These are phyloP conservation scores for Vitis vinifera DNA, from an alignment of 164 flowering plant genomes.

Conservation along the genomic window DNA sequence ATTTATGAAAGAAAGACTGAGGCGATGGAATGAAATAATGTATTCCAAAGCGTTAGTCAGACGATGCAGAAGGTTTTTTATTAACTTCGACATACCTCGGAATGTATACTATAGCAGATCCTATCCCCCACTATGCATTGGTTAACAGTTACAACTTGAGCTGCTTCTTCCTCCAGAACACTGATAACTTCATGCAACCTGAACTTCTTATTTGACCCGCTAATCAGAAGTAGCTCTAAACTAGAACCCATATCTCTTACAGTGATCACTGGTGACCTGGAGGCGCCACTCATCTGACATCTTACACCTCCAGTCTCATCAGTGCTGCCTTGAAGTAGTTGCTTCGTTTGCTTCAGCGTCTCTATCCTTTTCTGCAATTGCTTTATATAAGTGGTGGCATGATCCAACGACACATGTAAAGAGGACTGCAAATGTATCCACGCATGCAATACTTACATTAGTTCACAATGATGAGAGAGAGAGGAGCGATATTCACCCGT, in stretches of 20 bases:
- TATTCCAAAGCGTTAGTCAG: too few relatives aligned
- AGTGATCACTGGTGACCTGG: neutral
- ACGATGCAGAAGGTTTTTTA: too few relatives aligned
- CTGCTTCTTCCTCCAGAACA: neutral
- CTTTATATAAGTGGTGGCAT: neutral
- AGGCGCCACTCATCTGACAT: neutral
- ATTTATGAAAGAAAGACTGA: too few relatives aligned
- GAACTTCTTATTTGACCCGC: neutral
- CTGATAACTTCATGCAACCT: neutral
- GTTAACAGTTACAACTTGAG: neutral
- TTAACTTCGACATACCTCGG: too few relatives aligned
- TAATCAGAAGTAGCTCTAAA: neutral
- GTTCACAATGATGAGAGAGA: too few relatives aligned
- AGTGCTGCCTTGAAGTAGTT: neutral
- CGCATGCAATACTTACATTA: neutral
- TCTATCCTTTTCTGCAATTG: neutral
- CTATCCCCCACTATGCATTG: too few relatives aligned
- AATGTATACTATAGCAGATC: too few relatives aligned
- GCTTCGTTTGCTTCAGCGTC: neutral
- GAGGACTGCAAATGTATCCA: neutral
- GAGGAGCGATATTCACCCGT: too few relatives aligned
- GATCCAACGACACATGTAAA: neutral
- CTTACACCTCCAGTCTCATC: neutral
- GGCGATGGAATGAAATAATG: too few relatives aligned
- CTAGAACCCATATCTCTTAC: neutral